A percentile compares a stretch with the other conserved stretches of the same genome.
These are phyloP conservation scores for Rehmannia glutinosa DNA, from an alignment of 257 asterid genomes.

Conservation along the genomic window DNA sequence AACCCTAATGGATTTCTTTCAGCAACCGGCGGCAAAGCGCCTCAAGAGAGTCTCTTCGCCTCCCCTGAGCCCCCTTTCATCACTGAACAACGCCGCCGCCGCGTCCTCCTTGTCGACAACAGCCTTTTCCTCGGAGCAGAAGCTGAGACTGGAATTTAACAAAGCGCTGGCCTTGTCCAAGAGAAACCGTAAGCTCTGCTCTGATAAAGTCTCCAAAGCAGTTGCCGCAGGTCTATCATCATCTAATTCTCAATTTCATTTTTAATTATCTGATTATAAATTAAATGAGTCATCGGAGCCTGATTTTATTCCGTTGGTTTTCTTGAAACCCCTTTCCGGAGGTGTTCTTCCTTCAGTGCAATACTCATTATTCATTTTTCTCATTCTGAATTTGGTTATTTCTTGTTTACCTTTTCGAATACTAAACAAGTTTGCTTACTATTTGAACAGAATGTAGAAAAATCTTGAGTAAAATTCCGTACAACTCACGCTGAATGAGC, in stretches of 20 bases:
- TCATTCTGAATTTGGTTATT: neutral
- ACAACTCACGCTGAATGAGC: too few species aligned
- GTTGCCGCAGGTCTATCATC: slow-evolving; percentile 29
- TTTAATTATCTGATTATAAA: neutral
- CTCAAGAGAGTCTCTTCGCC: slow-evolving; percentile 44
- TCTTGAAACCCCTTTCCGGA: neutral
- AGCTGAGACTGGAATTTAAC: slow-evolving; percentile 59
- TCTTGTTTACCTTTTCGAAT: neutral
- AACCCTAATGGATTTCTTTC: slow-evolving; percentile 69
- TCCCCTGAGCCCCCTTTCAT: slow-evolving; percentile 25
- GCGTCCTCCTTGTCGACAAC: slow-evolving; percentile 23
- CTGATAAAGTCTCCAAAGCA: slow-evolving; percentile 49
- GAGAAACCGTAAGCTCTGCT: slow-evolving; percentile 65
- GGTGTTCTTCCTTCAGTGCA: neutral
- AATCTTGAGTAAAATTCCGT: too few species aligned
- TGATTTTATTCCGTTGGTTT: neutral
- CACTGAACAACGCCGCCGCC: slow-evolving; percentile 18
- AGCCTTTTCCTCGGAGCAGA: slow-evolving; percentile 50
- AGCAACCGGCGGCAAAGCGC: slow-evolving; percentile 82
- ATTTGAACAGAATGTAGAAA: neutral
- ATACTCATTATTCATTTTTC: neutral
- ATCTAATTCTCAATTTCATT: neutral
- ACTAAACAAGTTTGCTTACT: too few species aligned
- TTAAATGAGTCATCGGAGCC: neutral
- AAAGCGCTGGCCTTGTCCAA: slow-evolving; percentile 73